Base-by-base conservation (phyloP, 1,139 yeast genomes). In the Wickerhamiella pararugosa region DNA sequence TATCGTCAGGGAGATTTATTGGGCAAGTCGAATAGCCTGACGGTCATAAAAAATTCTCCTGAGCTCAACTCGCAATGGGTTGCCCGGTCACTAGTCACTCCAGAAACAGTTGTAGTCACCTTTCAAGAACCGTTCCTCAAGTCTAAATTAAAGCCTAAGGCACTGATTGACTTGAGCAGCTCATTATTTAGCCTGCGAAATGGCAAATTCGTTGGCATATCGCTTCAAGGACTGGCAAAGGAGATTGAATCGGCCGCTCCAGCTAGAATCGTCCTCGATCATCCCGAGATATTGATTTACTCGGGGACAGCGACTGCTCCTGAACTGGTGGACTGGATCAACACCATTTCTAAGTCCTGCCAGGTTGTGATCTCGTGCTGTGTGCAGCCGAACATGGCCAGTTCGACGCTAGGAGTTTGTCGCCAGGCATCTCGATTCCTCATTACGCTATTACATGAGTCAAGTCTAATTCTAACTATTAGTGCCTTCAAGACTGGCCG, bases 401-500 rank as follows among this genome's bases (percentile, higher is more conserved):
- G 43, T 33, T 10, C 33, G 7, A 25, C 32, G n/a, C 43, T 41
- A 31, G 40, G 32, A 3, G 44, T 48, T 5, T 47, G 52, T n/a
- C 6, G 21, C 26, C 43, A 48, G 39, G 43, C 41, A 1, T 37
- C 41, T 6, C 34, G 47, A 29, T 37, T 50, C 6, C 42, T 47
- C 2, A 37, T 36, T n/a, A 10, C 28, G 4, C 42, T 47, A 21
- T 43, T 51, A n/a, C 47, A 49, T 34, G 47, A 45, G 15, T 42
- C 51, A 8, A 39, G 36, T 15, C 42, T 44, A 1, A 40, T 47
- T 8, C 30, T 50, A 15, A 44, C 39, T 27, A 32, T 51, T 21
- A 46, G 45, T 39, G 52, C 53, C 7, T 39, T 51, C 26, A 34
- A 42, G 1, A 48, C 53, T 4, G 53, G 53, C 34, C 33, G 52